Percentiles rank a stretch among this genome's conserved stretches.
phyloP scores from a whole-genome alignment of 257 asterid species.

The Scutellaria galericulata region DNA sequence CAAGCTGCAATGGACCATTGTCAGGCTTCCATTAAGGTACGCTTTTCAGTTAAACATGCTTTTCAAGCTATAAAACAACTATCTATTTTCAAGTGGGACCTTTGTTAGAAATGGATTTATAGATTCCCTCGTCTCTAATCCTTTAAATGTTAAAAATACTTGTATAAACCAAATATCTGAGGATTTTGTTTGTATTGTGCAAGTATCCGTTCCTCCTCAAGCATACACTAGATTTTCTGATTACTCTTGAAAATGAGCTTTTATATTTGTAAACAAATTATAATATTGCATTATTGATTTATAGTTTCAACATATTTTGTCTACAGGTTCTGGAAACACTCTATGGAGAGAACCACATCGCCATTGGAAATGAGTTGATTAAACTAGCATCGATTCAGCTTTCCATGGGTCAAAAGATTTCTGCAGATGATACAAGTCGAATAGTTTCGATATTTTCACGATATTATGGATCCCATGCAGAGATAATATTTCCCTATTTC shows the following conservation, averaged over 20 bases:
- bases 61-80: slow-evolving; percentile 3
- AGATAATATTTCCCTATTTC: slow-evolving; percentile 60
- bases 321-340: slow-evolving; percentile 79
- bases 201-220: no score
- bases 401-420: slow-evolving; percentile 45
- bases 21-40: slow-evolving; percentile 73
- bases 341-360: slow-evolving; percentile 75
- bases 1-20: slow-evolving; percentile 76
- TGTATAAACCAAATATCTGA: background rate
- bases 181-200: slow-evolving; percentile 11
- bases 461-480: slow-evolving; percentile 73
- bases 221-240: no score
- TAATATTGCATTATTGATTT: background rate
- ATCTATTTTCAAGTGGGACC: slow-evolving; percentile 24
- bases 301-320: slow-evolving; percentile 14
- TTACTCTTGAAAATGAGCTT: background rate
- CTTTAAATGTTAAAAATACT: background rate
- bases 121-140: slow-evolving; percentile 2
- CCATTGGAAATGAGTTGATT: slow-evolving; percentile 76
- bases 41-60: slow-evolving; percentile 25
- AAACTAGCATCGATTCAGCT: slow-evolving; percentile 75
- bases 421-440: slow-evolving; percentile 43
- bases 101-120: slow-evolving; percentile 3
- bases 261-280: background rate
- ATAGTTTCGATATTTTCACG: slow-evolving; percentile 53